Percentiles rank a stretch among this genome's conserved stretches.
These are phyloP conservation scores for Striga asiatica DNA, from an alignment of 257 asterid species.

Conservation along the genomic window DNA sequence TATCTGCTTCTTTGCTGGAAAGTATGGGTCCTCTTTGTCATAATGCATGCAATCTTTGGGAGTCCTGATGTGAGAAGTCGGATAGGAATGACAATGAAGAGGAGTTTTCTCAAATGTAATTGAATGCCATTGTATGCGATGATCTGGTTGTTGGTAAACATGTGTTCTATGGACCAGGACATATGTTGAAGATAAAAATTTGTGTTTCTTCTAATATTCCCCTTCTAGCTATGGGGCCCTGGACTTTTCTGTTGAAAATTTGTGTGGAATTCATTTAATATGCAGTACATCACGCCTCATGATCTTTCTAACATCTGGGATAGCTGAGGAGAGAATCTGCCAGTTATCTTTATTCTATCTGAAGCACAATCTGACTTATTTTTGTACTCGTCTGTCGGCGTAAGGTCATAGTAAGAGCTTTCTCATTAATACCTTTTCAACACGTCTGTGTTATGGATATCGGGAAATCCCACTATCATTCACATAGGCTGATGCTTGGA, in stretches of 20 bases:
- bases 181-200: background rate
- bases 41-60: background rate
- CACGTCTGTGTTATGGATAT: background rate
- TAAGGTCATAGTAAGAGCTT: background rate
- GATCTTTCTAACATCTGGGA: background rate
- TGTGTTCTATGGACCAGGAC: background rate
- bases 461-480: constrained; percentile 3
- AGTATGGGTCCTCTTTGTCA: background rate
- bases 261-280: too few species aligned
- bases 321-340: background rate
- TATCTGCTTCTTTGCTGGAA: background rate
- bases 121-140: background rate
- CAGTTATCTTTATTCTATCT: background rate
- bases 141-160: constrained; percentile 1
- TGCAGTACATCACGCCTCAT: too few species aligned
- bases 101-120: background rate
- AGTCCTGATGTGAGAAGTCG: background rate
- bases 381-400: background rate
- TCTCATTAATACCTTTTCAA: background rate
- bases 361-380: constrained; percentile 7
- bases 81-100: background rate
- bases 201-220: background rate
- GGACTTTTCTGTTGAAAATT: too few species aligned
- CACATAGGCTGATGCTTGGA: background rate
- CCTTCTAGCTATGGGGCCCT: constrained; percentile 1